A percentile compares a stretch with the other conserved stretches of the same genome.
These are phyloP conservation scores for Vanderwaltozyma polyspora DNA, from an alignment of 805 yeast species.

Conservation along the genomic window DNA sequence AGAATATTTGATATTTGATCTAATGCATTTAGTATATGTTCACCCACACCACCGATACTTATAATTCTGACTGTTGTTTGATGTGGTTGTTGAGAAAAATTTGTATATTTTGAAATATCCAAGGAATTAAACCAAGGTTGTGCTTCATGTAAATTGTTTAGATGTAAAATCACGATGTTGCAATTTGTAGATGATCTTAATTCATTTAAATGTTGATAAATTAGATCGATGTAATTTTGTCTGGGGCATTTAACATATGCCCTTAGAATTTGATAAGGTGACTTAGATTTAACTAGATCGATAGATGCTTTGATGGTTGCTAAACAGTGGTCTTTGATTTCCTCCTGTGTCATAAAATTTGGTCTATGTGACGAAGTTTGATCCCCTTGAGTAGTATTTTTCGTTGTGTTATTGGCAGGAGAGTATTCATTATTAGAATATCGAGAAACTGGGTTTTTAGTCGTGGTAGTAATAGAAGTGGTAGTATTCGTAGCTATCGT, in stretches of 20 bases:
- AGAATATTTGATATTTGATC: slow-evolving; percentile 10
- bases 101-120: slow-evolving; percentile 15
- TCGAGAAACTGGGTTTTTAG: no score
- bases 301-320: slow-evolving; percentile 20
- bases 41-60: slow-evolving; percentile 26
- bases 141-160: slow-evolving; percentile 27
- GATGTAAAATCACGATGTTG: slow-evolving; percentile 24
- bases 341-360: slow-evolving; percentile 19
- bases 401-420: background rate
- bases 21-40: slow-evolving; percentile 21
- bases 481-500: no score
- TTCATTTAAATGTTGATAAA: slow-evolving; percentile 21
- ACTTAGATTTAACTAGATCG: slow-evolving; percentile 17
- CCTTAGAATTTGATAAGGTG: slow-evolving; percentile 25
- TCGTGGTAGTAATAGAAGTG: no score
- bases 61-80: slow-evolving; percentile 24
- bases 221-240: slow-evolving; percentile 18
- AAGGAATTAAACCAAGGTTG: slow-evolving; percentile 22
- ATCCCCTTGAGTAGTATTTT: background rate
- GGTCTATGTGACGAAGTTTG: slow-evolving; percentile 3
- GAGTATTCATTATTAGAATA: background rate
- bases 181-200: slow-evolving; percentile 25
- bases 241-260: slow-evolving; percentile 25
- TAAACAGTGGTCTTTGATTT: slow-evolving; percentile 22
- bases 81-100: slow-evolving; percentile 16